Evolutionary conservation across 2,329 filamentous ascomycete species (phyloP), one percentile per base, ranked within the genome.

Genomic region (Penicillium olsonii): DNA sequence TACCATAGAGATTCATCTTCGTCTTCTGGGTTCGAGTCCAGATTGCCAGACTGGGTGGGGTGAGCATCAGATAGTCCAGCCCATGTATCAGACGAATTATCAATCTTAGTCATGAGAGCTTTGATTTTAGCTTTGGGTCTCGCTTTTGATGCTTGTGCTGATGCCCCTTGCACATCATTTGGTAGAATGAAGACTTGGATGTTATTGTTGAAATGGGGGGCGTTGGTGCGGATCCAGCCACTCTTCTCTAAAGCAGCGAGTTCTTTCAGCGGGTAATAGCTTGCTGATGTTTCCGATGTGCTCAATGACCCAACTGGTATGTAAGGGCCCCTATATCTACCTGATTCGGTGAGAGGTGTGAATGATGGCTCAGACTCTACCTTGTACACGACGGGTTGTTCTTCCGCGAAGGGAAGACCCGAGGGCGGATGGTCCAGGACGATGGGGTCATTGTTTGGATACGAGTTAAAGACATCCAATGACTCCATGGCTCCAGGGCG

Each of bases 1-100:
- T 78, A 78, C 63, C 76, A 78, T 1, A 78, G 50, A 0, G 75
- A 77, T 39, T 78, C 74, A 22, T 75, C 68, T 26, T 72, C 67
- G 3, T 72, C 67, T 3, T 48, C 55, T 1, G 31, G 51, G 35
- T 58, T 57, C n/a, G 57, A 51, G 10, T 8, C 18, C 14, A 55
- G 24, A 26, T 54, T 50, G 9, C 18, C 27, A 11, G 47, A 29
- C 5, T 46, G 35, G 34, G n/a, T 41, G 15, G 51, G 5, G 29
- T n/a, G 26, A 5, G 54, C 44, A 33, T 15, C 34, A 24, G 58
- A 57, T 4, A 53, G 43, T 11, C 71, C 71, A 15, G 64, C 44
- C 75, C 75, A 78, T 18, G 71, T 67, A 11, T 66, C 59, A 9
- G 49, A 45, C 2, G 73, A 73, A 15, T 46, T 59, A 55, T 78